A percentile compares a stretch with the other conserved stretches of the same genome.
phyloP scores from a whole-genome alignment of 805 yeast genomes.

The Brettanomyces bruxellensis region DNA sequence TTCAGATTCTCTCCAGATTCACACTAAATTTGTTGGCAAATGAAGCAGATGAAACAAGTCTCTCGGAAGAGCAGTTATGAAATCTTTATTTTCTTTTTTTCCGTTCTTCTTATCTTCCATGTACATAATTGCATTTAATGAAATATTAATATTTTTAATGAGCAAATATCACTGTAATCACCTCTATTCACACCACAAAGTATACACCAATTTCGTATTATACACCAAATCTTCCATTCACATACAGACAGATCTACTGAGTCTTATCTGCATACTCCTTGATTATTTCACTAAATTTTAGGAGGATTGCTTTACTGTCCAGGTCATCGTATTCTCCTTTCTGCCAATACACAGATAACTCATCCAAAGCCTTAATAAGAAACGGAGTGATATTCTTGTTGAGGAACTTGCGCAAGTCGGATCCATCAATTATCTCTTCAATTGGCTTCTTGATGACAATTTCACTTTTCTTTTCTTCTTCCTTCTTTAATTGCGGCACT shows the following conservation, averaged over 20 bases:
- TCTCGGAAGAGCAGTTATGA: constrained; percentile 33
- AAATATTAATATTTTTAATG: neutral
- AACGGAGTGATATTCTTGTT: constrained; percentile 38
- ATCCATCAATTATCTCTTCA: constrained; percentile 44
- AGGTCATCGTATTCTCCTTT: constrained; percentile 7
- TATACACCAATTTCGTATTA: too few relatives aligned
- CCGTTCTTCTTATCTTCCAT: neutral
- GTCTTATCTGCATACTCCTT: constrained; percentile 4
- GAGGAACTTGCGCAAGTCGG: constrained; percentile 39
- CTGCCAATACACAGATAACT: constrained; percentile 16
- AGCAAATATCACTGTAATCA: too few relatives aligned
- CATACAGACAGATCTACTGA: too few relatives aligned
- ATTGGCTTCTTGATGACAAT: constrained; percentile 12
- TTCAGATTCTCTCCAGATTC: constrained; percentile 78
- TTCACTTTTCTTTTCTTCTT: neutral
- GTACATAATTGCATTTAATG: neutral
- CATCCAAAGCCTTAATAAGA: constrained; percentile 33
- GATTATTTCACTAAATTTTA: constrained; percentile 8
- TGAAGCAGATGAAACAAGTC: constrained; percentile 34
- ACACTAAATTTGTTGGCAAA: constrained; percentile 55
- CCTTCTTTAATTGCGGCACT: constrained; percentile 11
- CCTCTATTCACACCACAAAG: too few relatives aligned
- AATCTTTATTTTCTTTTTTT: neutral
- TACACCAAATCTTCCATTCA: too few relatives aligned
- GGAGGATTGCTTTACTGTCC: constrained; percentile 4